These are phyloP conservation scores for Russula dissimulans DNA, from an alignment of 768 basidiomycete species.

Conservation along the genomic window DNA sequence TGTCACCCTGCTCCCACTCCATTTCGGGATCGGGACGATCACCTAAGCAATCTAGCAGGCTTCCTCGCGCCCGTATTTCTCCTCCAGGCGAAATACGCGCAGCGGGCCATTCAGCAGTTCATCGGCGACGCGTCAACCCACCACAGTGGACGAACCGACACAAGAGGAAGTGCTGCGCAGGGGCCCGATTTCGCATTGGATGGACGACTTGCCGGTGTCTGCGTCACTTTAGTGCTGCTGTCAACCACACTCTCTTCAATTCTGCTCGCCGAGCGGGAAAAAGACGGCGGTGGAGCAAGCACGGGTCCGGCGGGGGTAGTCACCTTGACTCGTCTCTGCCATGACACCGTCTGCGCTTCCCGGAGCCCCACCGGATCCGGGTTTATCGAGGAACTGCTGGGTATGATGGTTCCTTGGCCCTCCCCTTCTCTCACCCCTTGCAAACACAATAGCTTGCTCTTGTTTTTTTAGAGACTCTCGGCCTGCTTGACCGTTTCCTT, in stretches of 20 bases:
- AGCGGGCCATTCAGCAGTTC: conserved; percentile 11
- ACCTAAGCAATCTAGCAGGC: neutral
- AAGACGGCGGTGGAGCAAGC: neutral
- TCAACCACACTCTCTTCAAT: conserved; percentile 14
- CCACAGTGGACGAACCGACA: neutral
- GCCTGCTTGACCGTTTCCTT: conserved; percentile 68
- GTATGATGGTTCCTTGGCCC: conserved; percentile 9
- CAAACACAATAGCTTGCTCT: neutral
- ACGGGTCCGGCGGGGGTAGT: neutral
- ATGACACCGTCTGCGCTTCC: conserved; percentile 4
- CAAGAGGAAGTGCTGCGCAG: neutral
- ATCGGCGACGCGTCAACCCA: neutral
- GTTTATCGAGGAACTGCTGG: conserved; percentile 22
- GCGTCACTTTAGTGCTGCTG: conserved; percentile 15
- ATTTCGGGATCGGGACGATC: neutral
- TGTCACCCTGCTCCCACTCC: conserved; percentile 40
- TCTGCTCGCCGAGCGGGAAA: conserved; percentile 10
- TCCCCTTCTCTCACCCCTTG: neutral
- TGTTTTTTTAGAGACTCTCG: conserved; percentile 49
- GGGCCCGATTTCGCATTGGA: neutral
- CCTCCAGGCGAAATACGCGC: neutral
- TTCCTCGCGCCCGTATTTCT: conserved; percentile 8
- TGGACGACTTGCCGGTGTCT: conserved; percentile 13
- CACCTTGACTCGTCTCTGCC: conserved; percentile 2
- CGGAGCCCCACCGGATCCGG: conserved; percentile 12